Evolutionary conservation across 257 asterid species (phyloP).

Genomic region (Gentiana dahurica): DNA sequence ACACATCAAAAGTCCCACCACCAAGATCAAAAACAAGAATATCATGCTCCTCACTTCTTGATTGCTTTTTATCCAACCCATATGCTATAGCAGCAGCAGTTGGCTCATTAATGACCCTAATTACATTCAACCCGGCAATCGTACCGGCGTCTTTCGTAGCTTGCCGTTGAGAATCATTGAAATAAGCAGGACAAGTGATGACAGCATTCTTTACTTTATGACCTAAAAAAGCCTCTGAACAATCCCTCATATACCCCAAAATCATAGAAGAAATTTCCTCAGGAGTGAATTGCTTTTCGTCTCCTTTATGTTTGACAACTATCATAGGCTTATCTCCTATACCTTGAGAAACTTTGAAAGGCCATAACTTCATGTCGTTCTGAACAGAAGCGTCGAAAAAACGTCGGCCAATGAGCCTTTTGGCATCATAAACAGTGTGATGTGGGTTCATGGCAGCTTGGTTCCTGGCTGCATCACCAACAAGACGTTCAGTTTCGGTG

Average conservation of each 20-base stretch:
- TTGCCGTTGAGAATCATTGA: neutral
- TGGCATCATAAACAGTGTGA: slow-evolving; percentile 6
- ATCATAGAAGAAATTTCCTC: slow-evolving; percentile 9
- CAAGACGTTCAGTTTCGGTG: slow-evolving; percentile 5
- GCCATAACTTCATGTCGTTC: slow-evolving; percentile 1
- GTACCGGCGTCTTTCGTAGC: slow-evolving; percentile 41
- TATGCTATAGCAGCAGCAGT: slow-evolving; percentile 25
- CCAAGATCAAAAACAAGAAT: slow-evolving; percentile 28
- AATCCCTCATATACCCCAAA: slow-evolving; percentile 4
- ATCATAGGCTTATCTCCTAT: slow-evolving; percentile 9
- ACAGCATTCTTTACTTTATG: slow-evolving; percentile 34
- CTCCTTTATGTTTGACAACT: slow-evolving; percentile 5
- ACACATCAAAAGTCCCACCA: slow-evolving; percentile 30
- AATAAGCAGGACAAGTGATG: slow-evolving; percentile 41
- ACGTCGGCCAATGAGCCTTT: slow-evolving; percentile 6
- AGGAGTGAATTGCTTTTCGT: slow-evolving; percentile 1
- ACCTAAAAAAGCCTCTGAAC: slow-evolving; percentile 39
- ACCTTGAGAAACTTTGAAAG: neutral
- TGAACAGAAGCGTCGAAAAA: slow-evolving; percentile 7
- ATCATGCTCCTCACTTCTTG: slow-evolving; percentile 24
- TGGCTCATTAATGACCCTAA: slow-evolving; percentile 42
- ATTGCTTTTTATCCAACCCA: too few relatives aligned
- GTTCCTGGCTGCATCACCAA: slow-evolving; percentile 10
- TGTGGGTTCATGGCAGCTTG: slow-evolving; percentile 6
- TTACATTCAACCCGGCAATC: slow-evolving; percentile 14